These are phyloP conservation scores for Blastobotrys terrestris DNA, from an alignment of 805 yeast genomes.

Conservation along the genomic window DNA sequence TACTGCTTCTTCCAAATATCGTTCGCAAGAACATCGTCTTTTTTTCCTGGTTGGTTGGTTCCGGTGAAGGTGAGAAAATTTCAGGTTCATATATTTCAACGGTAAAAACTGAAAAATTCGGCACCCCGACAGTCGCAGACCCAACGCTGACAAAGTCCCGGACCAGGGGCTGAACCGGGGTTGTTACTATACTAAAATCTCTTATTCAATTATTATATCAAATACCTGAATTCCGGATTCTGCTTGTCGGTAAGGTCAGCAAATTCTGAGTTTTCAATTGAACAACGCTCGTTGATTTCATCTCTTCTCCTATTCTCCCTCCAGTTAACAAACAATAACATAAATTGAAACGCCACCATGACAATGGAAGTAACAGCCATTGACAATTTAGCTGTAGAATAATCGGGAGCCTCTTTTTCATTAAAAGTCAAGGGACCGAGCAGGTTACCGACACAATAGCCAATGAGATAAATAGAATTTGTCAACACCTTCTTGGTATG, in stretches of 20 bases:
- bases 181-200: too few relatives aligned
- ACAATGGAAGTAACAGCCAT: slow-evolving; percentile 45
- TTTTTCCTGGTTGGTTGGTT: background rate
- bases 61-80: background rate
- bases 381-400: slow-evolving; percentile 48
- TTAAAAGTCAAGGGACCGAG: slow-evolving; percentile 69
- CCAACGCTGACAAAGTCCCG: too few relatives aligned
- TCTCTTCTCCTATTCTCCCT: background rate
- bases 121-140: background rate
- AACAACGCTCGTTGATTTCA: background rate
- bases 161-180: too few relatives aligned
- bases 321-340: slow-evolving; percentile 12
- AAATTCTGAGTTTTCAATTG: slow-evolving; percentile 19
- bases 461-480: slow-evolving; percentile 52
- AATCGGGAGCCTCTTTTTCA: slow-evolving; percentile 50
- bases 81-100: background rate
- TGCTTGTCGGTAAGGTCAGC: slow-evolving; percentile 47
- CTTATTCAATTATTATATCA: background rate
- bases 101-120: too few relatives aligned
- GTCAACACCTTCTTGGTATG: slow-evolving; percentile 60
- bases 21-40: background rate
- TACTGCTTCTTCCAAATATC: background rate
- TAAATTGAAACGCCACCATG: slow-evolving; percentile 28
- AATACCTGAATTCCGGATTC: slow-evolving; percentile 38
- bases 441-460: slow-evolving; percentile 59